A percentile compares a stretch with the other conserved stretches of the same genome.
These are phyloP conservation scores for Capillidium heterosporum DNA, from an alignment of 371 early-diverging fungal species.

Conservation along the genomic window DNA sequence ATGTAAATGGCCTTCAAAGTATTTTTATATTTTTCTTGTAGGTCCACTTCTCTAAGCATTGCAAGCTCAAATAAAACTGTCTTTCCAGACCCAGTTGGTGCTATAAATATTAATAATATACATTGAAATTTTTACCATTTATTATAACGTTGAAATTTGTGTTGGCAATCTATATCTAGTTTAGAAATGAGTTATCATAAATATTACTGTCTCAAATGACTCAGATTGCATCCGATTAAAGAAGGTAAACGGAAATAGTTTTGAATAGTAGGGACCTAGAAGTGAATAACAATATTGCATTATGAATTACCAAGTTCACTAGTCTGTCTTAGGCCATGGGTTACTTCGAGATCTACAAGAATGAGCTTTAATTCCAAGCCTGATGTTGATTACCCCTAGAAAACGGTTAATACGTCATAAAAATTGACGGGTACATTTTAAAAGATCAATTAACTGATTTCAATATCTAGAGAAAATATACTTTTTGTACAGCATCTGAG, in stretches of 20 bases:
- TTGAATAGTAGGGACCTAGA: constrained; percentile 14
- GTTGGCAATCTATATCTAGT: constrained; percentile 11
- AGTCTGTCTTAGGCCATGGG: background rate
- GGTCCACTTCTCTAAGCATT: constrained; percentile 12
- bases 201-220: constrained; percentile 29
- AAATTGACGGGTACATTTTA: too few species aligned
- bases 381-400: too few species aligned
- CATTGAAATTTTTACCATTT: constrained; percentile 14
- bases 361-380: too few species aligned
- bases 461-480: too few species aligned
- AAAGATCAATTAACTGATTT: too few species aligned
- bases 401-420: background rate
- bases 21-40: too few species aligned
- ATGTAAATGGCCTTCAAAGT: constrained; percentile 49
- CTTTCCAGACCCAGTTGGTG: constrained; percentile 82
- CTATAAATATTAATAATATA: constrained; percentile 14
- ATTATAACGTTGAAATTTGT: constrained; percentile 33
- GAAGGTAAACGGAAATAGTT: constrained; percentile 18
- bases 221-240: constrained; percentile 46
- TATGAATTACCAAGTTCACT: background rate
- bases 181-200: background rate
- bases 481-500: too few species aligned
- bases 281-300: background rate
- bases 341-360: background rate
- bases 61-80: constrained; percentile 55